phyloP scores from a whole-genome alignment of 768 basidiomycete species.

The Clavulina sp. region DNA sequence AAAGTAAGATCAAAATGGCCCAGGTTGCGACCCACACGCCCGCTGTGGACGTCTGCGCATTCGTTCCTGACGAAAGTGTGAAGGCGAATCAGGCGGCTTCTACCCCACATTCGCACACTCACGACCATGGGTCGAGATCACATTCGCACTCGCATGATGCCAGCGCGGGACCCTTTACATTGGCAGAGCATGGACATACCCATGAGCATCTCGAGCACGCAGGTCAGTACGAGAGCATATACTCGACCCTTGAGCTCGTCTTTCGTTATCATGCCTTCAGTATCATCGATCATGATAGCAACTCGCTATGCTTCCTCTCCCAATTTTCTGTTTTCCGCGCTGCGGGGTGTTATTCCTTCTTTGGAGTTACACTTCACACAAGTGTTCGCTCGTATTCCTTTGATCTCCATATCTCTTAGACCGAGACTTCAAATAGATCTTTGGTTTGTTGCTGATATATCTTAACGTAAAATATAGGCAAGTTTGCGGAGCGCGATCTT shows the following conservation, averaged over 20 bases:
- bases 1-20: too few relatives aligned
- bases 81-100: slow-evolving; percentile 4
- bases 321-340: too few relatives aligned
- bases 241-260: not conserved
- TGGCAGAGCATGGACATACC: slow-evolving; percentile 78
- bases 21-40: too few relatives aligned
- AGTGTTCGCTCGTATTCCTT: too few relatives aligned
- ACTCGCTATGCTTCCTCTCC: too few relatives aligned
- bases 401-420: too few relatives aligned
- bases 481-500: slow-evolving; percentile 79
- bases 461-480: slow-evolving; percentile 60
- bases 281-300: too few relatives aligned
- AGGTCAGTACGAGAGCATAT: slow-evolving; percentile 33
- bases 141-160: slow-evolving; percentile 18
- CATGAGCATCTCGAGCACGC: slow-evolving; percentile 86
- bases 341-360: too few relatives aligned
- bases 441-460: too few relatives aligned
- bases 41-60: not conserved
- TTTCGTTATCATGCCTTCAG: too few relatives aligned
- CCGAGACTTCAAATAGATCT: too few relatives aligned
- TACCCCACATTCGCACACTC: slow-evolving; percentile 28
- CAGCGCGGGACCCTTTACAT: slow-evolving; percentile 16
- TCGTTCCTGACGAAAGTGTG: not conserved
- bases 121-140: slow-evolving; percentile 25
- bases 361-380: too few relatives aligned